phyloP scores from a whole-genome alignment of 345 rosid genomes.

The Anacardium occidentale region DNA sequence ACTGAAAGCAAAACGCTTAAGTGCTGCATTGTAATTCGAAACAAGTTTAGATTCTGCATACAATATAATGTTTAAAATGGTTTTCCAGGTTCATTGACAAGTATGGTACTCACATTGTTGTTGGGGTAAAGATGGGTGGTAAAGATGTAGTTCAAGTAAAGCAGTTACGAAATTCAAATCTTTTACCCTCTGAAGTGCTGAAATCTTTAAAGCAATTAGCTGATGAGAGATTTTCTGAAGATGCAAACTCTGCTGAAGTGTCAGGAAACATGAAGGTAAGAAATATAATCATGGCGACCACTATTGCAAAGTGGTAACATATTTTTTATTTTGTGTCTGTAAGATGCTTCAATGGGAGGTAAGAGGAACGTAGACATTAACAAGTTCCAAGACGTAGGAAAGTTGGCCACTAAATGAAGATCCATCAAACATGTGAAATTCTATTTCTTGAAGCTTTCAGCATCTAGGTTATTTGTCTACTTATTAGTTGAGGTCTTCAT shows the following conservation, averaged over 20 bases:
- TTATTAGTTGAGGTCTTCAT: too few relatives aligned
- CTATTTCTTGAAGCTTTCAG: too few relatives aligned
- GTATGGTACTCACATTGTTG: constrained; percentile 79
- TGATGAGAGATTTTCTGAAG: constrained; percentile 59
- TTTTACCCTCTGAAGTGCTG: constrained; percentile 58
- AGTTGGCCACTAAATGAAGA: neutral
- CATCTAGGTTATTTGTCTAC: too few relatives aligned
- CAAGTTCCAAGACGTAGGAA: neutral
- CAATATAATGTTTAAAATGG: constrained; percentile 2
- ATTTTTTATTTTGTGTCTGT: neutral
- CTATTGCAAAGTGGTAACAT: neutral
- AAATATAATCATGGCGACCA: neutral
- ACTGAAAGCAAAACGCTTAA: constrained; percentile 4
- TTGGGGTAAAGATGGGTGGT: constrained; percentile 85
- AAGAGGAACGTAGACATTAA: neutral
- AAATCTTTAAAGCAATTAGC: constrained; percentile 57
- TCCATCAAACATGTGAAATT: too few relatives aligned
- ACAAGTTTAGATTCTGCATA: neutral
- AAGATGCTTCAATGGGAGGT: neutral
- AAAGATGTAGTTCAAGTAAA: constrained; percentile 73
- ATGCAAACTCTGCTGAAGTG: constrained; percentile 23
- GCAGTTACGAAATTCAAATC: constrained; percentile 65
- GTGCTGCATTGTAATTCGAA: constrained; percentile 2
- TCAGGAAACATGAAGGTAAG: constrained; percentile 47
- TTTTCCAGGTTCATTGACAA: constrained; percentile 71